phyloP scores from a whole-genome alignment of 495 filamentous ascomycete genomes.

The Hamigera avellanea region DNA sequence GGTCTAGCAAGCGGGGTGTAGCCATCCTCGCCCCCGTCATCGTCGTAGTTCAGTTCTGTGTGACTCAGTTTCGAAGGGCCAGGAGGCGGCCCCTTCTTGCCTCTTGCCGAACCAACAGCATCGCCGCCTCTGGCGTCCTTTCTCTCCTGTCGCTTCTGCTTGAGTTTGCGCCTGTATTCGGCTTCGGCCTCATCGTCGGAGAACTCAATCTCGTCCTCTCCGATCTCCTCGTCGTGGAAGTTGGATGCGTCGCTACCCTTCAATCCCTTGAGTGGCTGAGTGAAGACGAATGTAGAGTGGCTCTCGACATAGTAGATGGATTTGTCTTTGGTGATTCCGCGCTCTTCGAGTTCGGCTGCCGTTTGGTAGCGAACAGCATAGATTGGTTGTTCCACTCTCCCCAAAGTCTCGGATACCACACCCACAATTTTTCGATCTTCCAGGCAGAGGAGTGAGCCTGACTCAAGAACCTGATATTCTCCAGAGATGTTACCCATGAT shows the following conservation, averaged over 20 bases:
- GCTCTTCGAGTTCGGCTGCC: constrained; percentile 50
- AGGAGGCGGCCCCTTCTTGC: constrained; percentile 17
- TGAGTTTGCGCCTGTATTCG: constrained; percentile 61
- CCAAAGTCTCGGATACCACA: constrained; percentile 68
- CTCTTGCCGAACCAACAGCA: constrained; percentile 20
- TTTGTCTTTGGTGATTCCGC: constrained; percentile 51
- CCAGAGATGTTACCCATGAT: constrained; percentile 71
- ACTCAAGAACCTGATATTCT: constrained; percentile 72
- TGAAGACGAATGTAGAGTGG: constrained; percentile 73
- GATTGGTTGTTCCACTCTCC: constrained; percentile 67
- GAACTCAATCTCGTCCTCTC: constrained; percentile 78
- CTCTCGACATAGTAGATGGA: constrained; percentile 64
- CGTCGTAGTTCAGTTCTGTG: constrained; percentile 43
- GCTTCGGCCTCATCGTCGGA: constrained; percentile 92
- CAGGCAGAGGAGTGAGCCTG: constrained; percentile 72
- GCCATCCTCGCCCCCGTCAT: constrained; percentile 36
- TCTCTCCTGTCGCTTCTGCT: constrained; percentile 44
- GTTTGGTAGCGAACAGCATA: constrained; percentile 67
- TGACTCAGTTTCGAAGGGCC: constrained; percentile 30
- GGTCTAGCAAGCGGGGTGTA: constrained; percentile 63
- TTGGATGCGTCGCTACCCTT: constrained; percentile 93
- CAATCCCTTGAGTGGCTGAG: constrained; percentile 57
- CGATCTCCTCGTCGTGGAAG: constrained; percentile 85
- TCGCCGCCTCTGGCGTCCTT: constrained; percentile 28
- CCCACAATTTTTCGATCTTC: constrained; percentile 66